Percentiles rank a stretch among this genome's conserved stretches.
Evolutionary conservation across 441 rosid genomes (phyloP).

Genomic region (Syzygium syzygioides): DNA sequence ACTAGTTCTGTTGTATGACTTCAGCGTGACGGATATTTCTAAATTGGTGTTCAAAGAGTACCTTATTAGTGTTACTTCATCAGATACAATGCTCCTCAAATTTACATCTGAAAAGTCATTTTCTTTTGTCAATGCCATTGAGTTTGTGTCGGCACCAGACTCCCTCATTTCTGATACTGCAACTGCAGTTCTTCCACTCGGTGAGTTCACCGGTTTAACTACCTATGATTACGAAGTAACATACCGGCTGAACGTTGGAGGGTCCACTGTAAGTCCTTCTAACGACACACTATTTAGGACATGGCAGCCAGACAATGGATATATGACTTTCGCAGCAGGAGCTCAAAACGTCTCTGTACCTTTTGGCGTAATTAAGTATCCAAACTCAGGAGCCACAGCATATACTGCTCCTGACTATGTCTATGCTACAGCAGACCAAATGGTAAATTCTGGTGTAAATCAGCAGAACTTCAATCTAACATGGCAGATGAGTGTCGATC

Average conservation of each 20-base stretch:
- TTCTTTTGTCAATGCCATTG: constrained; percentile 48
- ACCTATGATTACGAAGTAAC: constrained; percentile 29
- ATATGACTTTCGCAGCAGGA: constrained; percentile 36
- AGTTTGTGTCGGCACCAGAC: constrained; percentile 40
- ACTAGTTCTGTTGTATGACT: constrained; percentile 43
- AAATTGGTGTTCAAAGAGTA: constrained; percentile 42
- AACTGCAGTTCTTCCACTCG: constrained; percentile 20
- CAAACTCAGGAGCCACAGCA: constrained; percentile 26
- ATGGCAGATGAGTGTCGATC: constrained; percentile 42
- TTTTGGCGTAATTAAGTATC: constrained; percentile 25
- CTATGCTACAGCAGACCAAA: constrained; percentile 32
- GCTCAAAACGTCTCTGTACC: constrained; percentile 19
- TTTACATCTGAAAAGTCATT: constrained; percentile 36
- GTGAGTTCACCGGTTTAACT: constrained; percentile 32
- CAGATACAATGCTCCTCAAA: constrained; percentile 27
- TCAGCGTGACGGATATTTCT: constrained; percentile 20
- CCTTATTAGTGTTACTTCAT: constrained; percentile 22
- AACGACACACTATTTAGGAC: constrained; percentile 39
- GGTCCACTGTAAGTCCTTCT: constrained; percentile 26
- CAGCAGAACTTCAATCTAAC: constrained; percentile 51
- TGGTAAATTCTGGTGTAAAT: constrained; percentile 31
- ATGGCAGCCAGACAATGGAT: constrained; percentile 39
- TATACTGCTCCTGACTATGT: constrained; percentile 38
- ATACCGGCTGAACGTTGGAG: constrained; percentile 47
- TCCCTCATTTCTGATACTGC: constrained; percentile 40